Base-by-base conservation (phyloP, 2,329 filamentous ascomycete genomes). In the Myriosclerotinia curreyana region DNA sequence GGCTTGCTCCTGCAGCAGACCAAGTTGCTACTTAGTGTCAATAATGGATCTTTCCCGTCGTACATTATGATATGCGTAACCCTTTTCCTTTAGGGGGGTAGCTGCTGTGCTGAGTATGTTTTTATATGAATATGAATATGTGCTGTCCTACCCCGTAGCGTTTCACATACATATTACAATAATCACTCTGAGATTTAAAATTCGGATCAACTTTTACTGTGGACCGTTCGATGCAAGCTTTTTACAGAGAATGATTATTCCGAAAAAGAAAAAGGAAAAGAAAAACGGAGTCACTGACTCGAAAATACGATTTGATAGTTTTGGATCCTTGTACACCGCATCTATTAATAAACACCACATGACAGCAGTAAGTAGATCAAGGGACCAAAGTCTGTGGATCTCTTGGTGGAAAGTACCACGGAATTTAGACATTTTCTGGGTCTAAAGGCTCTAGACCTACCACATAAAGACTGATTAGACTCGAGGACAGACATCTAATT, bases 1-100 rank as follows among this genome's bases (percentile, higher is more conserved):
- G 60, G 31, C 40, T 62, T 25, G n/a, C 14, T n/a, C 36, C 38
- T 54, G 48, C 40, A 46, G 54, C 40, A 46, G 52, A 55, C 52
- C 22, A 42, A 22, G 8, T 25, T 7, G 40, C 22, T 34, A 46
- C 12, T 12, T 48, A 22, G 9, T 48, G 9, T 5, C 20, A 17
- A 34, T 15, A 17, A 46, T 15, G 42, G 40, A 14, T 34, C 54
- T n/a, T 34, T 58, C 15, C 40, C 54, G 17, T 58, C 14, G 20
- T 58, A n/a, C n/a, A n/a, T n/a, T n/a, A n/a, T n/a, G n/a, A n/a
- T n/a, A n/a, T n/a, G n/a, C n/a, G n/a, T n/a, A n/a, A n/a, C n/a
- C n/a, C n/a, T n/a, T n/a, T n/a, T n/a, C n/a, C n/a, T n/a, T n/a
- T n/a, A n/a, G n/a, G n/a, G n/a, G n/a, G n/a, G n/a, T n/a, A n/a